Evolutionary conservation across 371 early-diverging fungal species (phyloP), one percentile per base, ranked within the genome.

Genomic region (Mortierella sp.): DNA sequence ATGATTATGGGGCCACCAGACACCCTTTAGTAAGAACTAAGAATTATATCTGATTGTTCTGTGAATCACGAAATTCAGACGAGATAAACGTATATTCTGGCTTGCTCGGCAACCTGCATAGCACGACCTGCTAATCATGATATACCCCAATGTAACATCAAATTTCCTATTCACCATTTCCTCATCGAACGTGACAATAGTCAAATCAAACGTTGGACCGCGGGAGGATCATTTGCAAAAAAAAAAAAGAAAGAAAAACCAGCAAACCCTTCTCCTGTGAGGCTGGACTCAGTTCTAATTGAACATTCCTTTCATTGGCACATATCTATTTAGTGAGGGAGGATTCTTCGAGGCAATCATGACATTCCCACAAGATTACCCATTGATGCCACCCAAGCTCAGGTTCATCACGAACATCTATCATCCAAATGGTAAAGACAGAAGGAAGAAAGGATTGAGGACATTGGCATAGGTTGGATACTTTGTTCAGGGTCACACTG

Each of bases 261-360:
- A 3, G n/a, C 48, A 33, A 5, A 48, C 48, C 15, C 33, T 11
- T 19, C 58, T 32, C 58, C 15, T 67, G 50, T 19, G 21, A 1
- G 24, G 28, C 28, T 19, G 33, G 48, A 15, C 48, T 48, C 48
- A 48, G 1, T n/a, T 48, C 48, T 48, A 48, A 48, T 15, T n/a
- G 19, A n/a, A 48, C n/a, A 48, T 48, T 48, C 2, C 15, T 48
- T 15, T 48, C 15, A n/a, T 64, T 68, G n/a, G 24, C 58, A 33
- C 15, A 13, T 59, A 16, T 38, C 28, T 45, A n/a, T 69, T 83
- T 73, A 87, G 87, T 69, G 98, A 98, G 76, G 96, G 95, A 58
- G 98, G 97, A 4, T 95, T 97, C 84, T 96, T 96, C 88, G 95
- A 91, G 81, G 96, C 96, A 13, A 87, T 84, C 41, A 87, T 97